Evolutionary conservation across 2,329 filamentous ascomycete species (phyloP).

Genomic region (Colletotrichum tropicale): DNA sequence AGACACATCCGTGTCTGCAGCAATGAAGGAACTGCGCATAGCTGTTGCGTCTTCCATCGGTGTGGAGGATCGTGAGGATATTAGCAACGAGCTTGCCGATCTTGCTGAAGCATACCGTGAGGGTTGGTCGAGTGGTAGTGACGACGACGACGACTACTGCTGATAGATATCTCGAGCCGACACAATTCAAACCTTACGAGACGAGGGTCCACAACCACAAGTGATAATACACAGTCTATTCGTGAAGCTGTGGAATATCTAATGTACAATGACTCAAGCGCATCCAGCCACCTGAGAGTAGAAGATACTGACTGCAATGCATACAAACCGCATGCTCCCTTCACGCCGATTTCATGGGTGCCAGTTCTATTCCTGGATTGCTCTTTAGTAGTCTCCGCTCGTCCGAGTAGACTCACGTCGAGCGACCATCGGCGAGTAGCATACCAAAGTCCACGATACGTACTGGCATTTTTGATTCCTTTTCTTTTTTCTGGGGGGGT

Average conservation of each 20-base stretch:
- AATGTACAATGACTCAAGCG: background rate
- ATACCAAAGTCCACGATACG: conserved; percentile 10
- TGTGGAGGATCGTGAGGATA: conserved; percentile 80
- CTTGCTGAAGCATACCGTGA: conserved; percentile 90
- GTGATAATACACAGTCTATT: background rate
- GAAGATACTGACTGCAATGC: background rate
- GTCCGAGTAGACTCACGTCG: background rate
- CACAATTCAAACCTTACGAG: background rate
- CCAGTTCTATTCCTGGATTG: conserved; percentile 3
- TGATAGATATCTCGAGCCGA: background rate
- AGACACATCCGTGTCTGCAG: conserved; percentile 73
- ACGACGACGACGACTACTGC: conserved; percentile 53
- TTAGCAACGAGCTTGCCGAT: conserved; percentile 82
- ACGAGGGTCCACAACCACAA: background rate
- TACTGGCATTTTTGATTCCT: background rate
- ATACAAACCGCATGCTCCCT: background rate
- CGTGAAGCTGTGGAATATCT: background rate
- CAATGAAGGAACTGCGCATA: conserved; percentile 69
- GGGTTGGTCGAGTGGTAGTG: conserved; percentile 81
- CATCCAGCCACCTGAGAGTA: background rate
- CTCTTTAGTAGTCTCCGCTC: conserved; percentile 18
- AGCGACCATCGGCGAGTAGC: background rate
- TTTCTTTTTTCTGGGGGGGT: background rate
- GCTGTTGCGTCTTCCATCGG: conserved; percentile 67
- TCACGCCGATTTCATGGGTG: background rate